A percentile compares a stretch with the other conserved stretches of the same genome.
These are phyloP conservation scores for Chiua virens DNA, from an alignment of 768 basidiomycete species.

Conservation along the genomic window DNA sequence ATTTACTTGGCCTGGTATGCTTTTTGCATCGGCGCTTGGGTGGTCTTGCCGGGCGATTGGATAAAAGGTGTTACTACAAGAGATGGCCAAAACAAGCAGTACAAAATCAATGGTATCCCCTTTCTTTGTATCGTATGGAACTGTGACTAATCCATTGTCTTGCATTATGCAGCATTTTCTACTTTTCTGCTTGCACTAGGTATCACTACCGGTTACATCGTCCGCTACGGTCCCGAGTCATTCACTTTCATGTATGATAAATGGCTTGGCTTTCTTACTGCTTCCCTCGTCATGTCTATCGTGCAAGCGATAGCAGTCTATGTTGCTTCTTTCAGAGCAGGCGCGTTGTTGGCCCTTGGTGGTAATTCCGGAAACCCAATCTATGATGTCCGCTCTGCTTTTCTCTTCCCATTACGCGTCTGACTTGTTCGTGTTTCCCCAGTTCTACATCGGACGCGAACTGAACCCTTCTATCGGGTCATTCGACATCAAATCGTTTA, in stretches of 20 bases:
- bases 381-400: slow-evolving; percentile 72
- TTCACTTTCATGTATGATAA: slow-evolving; percentile 92
- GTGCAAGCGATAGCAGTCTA: slow-evolving; percentile 76
- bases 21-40: slow-evolving; percentile 84
- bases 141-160: neutral
- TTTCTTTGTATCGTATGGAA: neutral
- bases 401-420: neutral
- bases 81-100: slow-evolving; percentile 72
- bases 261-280: slow-evolving; percentile 87
- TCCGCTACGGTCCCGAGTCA: slow-evolving; percentile 70
- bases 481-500: slow-evolving; percentile 70
- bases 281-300: slow-evolving; percentile 74
- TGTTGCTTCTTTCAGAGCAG: slow-evolving; percentile 61
- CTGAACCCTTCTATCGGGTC: slow-evolving; percentile 84
- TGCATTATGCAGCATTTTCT: slow-evolving; percentile 62
- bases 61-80: slow-evolving; percentile 71
- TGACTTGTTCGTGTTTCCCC: slow-evolving; percentile 2
- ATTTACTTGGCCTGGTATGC: slow-evolving; percentile 89
- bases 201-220: slow-evolving; percentile 63
- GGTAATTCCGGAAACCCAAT: slow-evolving; percentile 86
- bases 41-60: slow-evolving; percentile 69
- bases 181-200: slow-evolving; percentile 85
- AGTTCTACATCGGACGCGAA: slow-evolving; percentile 95
- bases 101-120: slow-evolving; percentile 91
- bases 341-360: slow-evolving; percentile 82